Evolutionary conservation across 23 red algal genomes (phyloP), one percentile per base, ranked within the genome.

Genomic region (Gracilaria gracilis): DNA sequence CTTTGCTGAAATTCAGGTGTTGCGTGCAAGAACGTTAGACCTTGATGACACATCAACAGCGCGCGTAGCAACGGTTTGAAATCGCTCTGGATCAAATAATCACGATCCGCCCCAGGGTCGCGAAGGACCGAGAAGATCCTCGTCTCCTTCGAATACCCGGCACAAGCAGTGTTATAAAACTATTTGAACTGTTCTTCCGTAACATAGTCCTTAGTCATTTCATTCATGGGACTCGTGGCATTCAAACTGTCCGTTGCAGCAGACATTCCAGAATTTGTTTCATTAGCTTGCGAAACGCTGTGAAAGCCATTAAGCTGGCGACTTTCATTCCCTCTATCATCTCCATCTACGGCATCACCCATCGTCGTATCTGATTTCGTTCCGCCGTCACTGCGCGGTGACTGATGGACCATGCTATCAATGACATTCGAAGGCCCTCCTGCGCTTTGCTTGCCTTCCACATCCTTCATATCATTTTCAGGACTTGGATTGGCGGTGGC

Each of bases 1-100:
- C 97, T 46, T 46, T 95, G 90, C 46, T 99, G 97, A 87, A 98
- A 99, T 58, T 99, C 94, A 4, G 97, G 97, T 28, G 97, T 99
- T 23, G 93, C 77, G 25, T 96, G 81, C 16, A 99, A 84, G 79
- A 99, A 99, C 21, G 87, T 59, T 19, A 99, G 81, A 23, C 97
- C 97, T 17, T 93, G 90, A 87, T 99, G 97, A 51, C 80, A 89
- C 28, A 73, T 79, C 69, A 99, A 80, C 39, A 99, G 77, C 42
- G 86, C 65, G n/a, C 93, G 90, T 32, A 99, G 46, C 46, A 99
- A 75, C 15, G 89, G 81, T 57, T 88, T 80, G 71, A 98, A 96
- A 75, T 98, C 93, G 23, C 86, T 85, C 3, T 81, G 67, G 24
- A 91, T 77, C 31, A 98, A 80, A 76, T 70, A 98, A 77, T 92